phyloP scores from a whole-genome alignment of 129 eudicot genomes.

The Lactuca sativa region DNA sequence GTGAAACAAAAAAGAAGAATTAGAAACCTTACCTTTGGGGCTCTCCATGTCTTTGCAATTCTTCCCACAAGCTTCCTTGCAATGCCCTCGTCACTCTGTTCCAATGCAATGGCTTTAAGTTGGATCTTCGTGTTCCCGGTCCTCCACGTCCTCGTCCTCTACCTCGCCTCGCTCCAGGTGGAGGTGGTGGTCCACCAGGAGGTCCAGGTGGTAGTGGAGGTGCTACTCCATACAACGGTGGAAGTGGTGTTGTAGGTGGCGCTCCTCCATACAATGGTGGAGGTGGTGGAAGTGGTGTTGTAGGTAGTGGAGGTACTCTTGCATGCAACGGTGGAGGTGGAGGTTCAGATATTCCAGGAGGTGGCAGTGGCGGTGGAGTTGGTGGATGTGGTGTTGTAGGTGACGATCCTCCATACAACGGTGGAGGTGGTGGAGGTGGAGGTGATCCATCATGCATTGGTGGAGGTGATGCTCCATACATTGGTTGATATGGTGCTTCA shows the following conservation, averaged over 20 bases:
- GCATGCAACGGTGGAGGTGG: conserved; percentile 49
- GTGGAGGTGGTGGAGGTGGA: conserved; percentile 29
- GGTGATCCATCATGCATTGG: conserved; percentile 21
- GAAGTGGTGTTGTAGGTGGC: conserved; percentile 38
- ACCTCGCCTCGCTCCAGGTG: conserved; percentile 39
- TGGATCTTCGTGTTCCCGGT: conserved; percentile 57
- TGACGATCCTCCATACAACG: conserved; percentile 22
- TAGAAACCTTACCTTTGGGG: conserved; percentile 54
- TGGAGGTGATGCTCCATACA: conserved; percentile 32
- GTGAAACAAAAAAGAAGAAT: neutral
- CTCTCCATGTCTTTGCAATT: conserved; percentile 65
- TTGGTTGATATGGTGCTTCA: no score
- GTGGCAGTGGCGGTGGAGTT: conserved; percentile 38
- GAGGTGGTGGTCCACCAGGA: conserved; percentile 44
- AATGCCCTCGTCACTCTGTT: conserved; percentile 83
- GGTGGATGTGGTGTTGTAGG: conserved; percentile 32
- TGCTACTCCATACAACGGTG: conserved; percentile 68
- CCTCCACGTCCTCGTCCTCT: conserved; percentile 77
- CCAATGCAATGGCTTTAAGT: conserved; percentile 88
- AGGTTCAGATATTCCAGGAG: neutral
- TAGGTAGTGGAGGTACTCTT: conserved; percentile 29
- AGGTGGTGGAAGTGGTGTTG: conserved; percentile 34
- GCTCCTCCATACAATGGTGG: conserved; percentile 54
- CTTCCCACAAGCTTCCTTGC: conserved; percentile 97
- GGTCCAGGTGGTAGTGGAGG: conserved; percentile 82